Evolutionary conservation across 768 basidiomycete species (phyloP), one percentile per base, ranked within the genome.

Genomic region (Tricholoma furcatifolium): DNA sequence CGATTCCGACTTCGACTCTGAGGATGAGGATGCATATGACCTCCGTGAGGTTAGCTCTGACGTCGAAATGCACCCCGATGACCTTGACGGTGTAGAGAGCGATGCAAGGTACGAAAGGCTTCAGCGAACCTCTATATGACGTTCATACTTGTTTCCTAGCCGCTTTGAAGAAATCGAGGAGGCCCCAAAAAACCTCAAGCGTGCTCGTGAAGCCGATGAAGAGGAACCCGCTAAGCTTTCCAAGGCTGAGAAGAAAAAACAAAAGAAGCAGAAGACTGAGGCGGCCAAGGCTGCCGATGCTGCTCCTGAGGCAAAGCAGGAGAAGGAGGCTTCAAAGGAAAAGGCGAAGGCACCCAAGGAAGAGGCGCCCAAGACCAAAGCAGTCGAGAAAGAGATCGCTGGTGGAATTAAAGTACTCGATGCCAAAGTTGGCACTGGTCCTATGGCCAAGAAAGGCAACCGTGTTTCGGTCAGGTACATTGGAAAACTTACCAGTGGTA

Each of bases 401-500:
- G 83, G 82, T 27, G 95, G 94, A 12, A 71, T 98, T 49, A 83
- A 88, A 68, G 74, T 92, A 58, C 70, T 79, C 58, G 96, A 98
- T 67, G 67, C 76, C 57, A 93, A 87, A 65, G 64, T 82, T 43
- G 96, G 96, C 41, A 81, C 80, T 1, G 96, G 96, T n/a, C 83
- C 89, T 34, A 76, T 78, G 63, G 93, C 91, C 15, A 97, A 95
- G 77, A 82, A 84, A 50, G 95, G 95, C 14, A 84, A 87, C 71
- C 85, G 75, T 39, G 79, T 97, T 44, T 75, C 74, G 49, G 91
- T 98, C 87, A 78, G 96, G 52, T 98, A 98, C 71, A 86, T 98
- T 61, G 96, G 96, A 59, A 96, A 94, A 74, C 76, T 97, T 39
- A 68, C 73, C 47, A 83, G 85, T 55, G 89, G 88, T 60, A 86